phyloP scores from a whole-genome alignment of 176 grass and related monocot species.

The Panicum miliaceum region DNA sequence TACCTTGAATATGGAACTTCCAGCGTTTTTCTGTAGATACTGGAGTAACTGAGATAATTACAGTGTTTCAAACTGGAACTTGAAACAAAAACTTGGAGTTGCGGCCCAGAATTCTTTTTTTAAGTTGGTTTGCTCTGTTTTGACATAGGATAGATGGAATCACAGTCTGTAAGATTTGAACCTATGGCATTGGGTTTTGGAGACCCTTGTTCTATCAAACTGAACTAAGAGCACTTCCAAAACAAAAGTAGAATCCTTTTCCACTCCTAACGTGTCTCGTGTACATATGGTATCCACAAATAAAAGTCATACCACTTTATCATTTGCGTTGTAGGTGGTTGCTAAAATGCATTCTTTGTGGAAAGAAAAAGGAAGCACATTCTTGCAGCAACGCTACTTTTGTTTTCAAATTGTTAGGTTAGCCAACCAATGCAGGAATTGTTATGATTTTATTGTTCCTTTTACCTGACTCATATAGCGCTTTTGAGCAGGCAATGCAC shows the following conservation, averaged over 20 bases:
- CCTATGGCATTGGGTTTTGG: too few species aligned
- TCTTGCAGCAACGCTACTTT: neutral
- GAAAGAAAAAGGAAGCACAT: neutral
- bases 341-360: neutral
- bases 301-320: neutral
- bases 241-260: neutral
- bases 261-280: neutral
- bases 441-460: neutral
- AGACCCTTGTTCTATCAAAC: too few species aligned
- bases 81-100: too few species aligned
- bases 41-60: too few species aligned
- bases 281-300: neutral
- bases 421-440: neutral
- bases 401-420: neutral
- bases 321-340: neutral
- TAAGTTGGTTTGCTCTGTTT: too few species aligned
- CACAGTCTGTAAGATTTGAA: too few species aligned
- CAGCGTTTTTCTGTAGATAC: too few species aligned
- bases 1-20: too few species aligned
- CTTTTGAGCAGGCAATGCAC: constrained; percentile 24
- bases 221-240: neutral
- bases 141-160: neutral
- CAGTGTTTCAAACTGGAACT: too few species aligned
- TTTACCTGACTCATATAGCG: neutral
- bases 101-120: too few species aligned